phyloP scores from a whole-genome alignment of 345 rosid genomes.

The Ceriops decandra region DNA sequence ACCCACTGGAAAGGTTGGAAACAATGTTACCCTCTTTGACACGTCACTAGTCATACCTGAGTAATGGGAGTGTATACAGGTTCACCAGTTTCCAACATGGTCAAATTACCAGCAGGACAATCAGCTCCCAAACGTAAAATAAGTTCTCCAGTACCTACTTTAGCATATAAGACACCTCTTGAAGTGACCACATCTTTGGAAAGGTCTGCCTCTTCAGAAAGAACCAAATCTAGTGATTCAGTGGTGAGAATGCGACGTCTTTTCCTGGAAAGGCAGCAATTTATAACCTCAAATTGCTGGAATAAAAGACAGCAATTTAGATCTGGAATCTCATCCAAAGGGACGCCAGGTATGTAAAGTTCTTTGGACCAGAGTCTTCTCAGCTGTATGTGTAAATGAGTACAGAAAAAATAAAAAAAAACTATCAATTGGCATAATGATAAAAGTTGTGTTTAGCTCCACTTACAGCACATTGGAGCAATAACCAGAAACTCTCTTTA shows the following conservation, averaged over 20 bases:
- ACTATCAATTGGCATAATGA: conserved; percentile 20
- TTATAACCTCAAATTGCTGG: conserved; percentile 88
- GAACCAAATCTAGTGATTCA: conserved; percentile 62
- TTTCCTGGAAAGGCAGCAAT: conserved; percentile 87
- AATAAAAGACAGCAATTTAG: conserved; percentile 74
- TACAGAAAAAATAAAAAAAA: not conserved
- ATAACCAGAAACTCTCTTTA: not conserved
- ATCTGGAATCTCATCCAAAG: conserved; percentile 70
- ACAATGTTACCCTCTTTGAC: conserved; percentile 12
- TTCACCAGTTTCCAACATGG: conserved; percentile 91
- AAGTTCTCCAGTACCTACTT: conserved; percentile 58
- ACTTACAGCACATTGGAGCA: not conserved
- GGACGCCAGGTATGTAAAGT: conserved; percentile 74
- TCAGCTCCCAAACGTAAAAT: conserved; percentile 72
- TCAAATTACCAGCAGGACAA: conserved; percentile 48
- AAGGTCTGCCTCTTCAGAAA: conserved; percentile 42
- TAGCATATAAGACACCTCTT: conserved; percentile 50
- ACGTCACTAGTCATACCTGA: conserved; percentile 54
- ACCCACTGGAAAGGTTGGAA: conserved; percentile 6
- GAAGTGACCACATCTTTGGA: conserved; percentile 25
- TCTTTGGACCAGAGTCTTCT: conserved; percentile 75
- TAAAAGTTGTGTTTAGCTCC: not conserved
- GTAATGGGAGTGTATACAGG: conserved; percentile 76
- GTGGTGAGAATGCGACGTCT: conserved; percentile 47
- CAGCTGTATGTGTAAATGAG: conserved; percentile 49